A percentile compares a stretch with the other conserved stretches of the same genome.
These are phyloP conservation scores for Pseudopyricularia javanii DNA, from an alignment of 2,329 filamentous ascomycete species.

Conservation along the genomic window DNA sequence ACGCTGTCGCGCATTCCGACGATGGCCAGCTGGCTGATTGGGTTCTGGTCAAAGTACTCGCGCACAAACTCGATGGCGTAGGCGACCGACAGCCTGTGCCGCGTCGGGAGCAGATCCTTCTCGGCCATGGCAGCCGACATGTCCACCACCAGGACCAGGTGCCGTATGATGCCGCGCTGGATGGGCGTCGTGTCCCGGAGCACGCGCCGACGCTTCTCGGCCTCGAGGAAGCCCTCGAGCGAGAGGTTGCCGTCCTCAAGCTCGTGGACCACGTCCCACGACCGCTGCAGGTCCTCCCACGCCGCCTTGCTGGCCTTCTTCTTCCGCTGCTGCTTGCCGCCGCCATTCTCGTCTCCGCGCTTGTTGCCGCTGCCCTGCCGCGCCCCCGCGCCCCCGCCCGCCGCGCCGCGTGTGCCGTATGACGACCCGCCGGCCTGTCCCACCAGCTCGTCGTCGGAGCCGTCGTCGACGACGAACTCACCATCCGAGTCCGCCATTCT, in stretches of 20 bases:
- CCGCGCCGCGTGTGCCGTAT: not conserved
- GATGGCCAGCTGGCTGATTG: constrained; percentile 88
- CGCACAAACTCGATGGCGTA: constrained; percentile 80
- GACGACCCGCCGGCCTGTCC: not conserved
- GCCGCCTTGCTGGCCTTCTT: constrained; percentile 31
- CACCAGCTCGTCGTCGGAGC: constrained; percentile 40
- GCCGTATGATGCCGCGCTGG: constrained; percentile 94
- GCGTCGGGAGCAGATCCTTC: constrained; percentile 83
- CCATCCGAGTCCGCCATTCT: constrained; percentile 62
- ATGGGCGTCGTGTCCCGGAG: constrained; percentile 89
- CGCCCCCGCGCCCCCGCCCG: constrained; percentile 9
- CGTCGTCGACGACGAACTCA: constrained; percentile 51
- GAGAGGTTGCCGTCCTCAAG: constrained; percentile 68
- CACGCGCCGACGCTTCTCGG: constrained; percentile 68
- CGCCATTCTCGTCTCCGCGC: constrained; percentile 17
- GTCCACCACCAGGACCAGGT: constrained; percentile 81
- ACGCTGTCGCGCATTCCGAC: constrained; percentile 89
- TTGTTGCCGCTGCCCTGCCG: constrained; percentile 9
- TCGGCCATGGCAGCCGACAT: constrained; percentile 89
- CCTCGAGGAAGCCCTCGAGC: constrained; percentile 65
- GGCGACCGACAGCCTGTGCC: constrained; percentile 69
- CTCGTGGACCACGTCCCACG: constrained; percentile 66
- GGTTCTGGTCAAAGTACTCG: constrained; percentile 97
- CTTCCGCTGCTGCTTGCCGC: constrained; percentile 12
- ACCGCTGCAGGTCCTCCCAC: constrained; percentile 55